Evolutionary conservation across 78 protist species (phyloP), one percentile per base, ranked within the genome.

Genomic region (Diacronema lutheri): DNA sequence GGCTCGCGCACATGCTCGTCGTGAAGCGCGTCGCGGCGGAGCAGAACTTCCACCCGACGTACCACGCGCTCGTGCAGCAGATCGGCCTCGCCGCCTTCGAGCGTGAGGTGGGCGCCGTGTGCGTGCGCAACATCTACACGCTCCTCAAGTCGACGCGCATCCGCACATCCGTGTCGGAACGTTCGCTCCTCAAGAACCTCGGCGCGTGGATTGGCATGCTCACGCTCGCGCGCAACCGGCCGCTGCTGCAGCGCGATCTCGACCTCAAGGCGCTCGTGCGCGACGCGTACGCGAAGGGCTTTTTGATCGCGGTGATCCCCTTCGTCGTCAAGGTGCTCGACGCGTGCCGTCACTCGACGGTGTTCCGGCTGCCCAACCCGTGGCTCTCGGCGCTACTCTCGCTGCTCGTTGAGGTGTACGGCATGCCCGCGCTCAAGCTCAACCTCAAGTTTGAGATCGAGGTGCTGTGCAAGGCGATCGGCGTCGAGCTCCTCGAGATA

Each of bases 401-500:
- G 41, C 55, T 97, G 31, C 84, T 97, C 44, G 86, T 66, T 25
- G 99, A 97, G 84, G 64, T 98, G 44, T 68, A 68, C 76, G 50
- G 38, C 25, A 50, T 93, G 9, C 86, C 82, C 57, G 95, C 91
- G 41, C 81, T 97, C 31, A 93, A 93, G 81, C 84, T 96, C 85
- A 95, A 93, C 46, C 84, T 95, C 76, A 92, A 94, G 83, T 98
- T 98, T 71, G 99, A 97, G 88, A 83, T 98, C 41, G 99, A 98
- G 83, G 91, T 93, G 31, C 90, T 98, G 58, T 91, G 89, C 88
- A 86, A 94, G 86, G 89, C 89, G 35, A 64, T 98, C 33, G 29
- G 25, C 50, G n/a, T 96, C 20, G 94, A 95, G 26, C 61, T 94
- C 56, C 65, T 76, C 65, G 91, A 38, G 19, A 38, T 92, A 56